Evolutionary conservation across 345 rosid genomes (phyloP).

Genomic region (Brassica cretica): DNA sequence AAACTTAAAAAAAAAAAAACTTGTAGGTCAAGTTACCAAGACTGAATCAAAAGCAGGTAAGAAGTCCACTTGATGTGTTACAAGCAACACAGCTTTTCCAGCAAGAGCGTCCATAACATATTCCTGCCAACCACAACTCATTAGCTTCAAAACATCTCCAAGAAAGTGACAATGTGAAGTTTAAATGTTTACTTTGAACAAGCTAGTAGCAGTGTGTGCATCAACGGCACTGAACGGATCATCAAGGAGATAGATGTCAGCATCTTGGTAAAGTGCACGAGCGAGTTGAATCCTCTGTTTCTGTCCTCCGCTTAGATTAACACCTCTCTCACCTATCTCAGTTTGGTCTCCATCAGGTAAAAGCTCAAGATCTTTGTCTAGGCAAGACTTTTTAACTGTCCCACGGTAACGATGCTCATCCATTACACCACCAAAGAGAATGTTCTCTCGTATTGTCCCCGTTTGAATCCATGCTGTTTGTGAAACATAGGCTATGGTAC

Average conservation of each 20-base stretch:
- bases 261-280: constrained; percentile 91
- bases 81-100: constrained; percentile 73
- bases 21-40: constrained; percentile 54
- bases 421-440: constrained; percentile 78
- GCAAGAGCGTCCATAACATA: constrained; percentile 77
- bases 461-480: constrained; percentile 98
- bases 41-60: constrained; percentile 85
- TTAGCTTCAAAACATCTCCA: constrained; percentile 21
- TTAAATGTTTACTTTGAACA: constrained; percentile 63
- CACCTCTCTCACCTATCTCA: constrained; percentile 98
- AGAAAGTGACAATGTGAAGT: neutral
- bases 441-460: constrained; percentile 80
- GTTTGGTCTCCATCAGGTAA: constrained; percentile 89
- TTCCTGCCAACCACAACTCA: constrained; percentile 55
- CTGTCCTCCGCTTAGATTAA: constrained; percentile 96
- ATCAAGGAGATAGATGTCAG: constrained; percentile 86
- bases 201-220: constrained; percentile 89
- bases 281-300: constrained; percentile 97
- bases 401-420: constrained; percentile 66
- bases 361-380: constrained; percentile 86
- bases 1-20: neutral
- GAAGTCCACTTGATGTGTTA: constrained; percentile 98
- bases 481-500: constrained; percentile 87
- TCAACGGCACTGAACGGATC: constrained; percentile 99
- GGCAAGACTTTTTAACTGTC: constrained; percentile 71